Evolutionary conservation across 805 yeast species (phyloP).

Genomic region (Priceomyces medius): DNA sequence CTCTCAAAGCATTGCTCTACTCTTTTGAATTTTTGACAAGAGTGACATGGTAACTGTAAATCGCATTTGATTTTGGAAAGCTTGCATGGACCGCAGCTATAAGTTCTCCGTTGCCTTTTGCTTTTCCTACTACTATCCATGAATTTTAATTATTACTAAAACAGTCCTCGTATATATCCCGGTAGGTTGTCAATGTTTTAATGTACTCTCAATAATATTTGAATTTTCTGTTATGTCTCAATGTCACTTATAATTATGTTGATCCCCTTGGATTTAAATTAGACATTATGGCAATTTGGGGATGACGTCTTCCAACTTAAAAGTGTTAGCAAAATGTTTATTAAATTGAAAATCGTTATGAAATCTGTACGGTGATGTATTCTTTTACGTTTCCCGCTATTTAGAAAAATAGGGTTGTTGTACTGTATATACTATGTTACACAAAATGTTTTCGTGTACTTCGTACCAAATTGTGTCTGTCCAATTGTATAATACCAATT

Average conservation of each 20-base stretch:
- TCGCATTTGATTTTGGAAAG: conserved; percentile 55
- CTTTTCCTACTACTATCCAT: conserved; percentile 9
- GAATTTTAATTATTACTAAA: neutral
- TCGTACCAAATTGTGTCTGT: conserved; percentile 5
- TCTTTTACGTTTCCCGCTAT: no score
- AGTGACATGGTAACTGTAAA: conserved; percentile 45
- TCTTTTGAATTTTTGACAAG: conserved; percentile 41
- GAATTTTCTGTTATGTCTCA: no score
- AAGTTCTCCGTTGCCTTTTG: conserved; percentile 49
- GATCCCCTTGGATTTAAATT: no score
- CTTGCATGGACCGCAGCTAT: conserved; percentile 57
- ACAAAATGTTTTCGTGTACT: neutral
- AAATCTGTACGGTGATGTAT: no score
- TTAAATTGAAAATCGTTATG: no score
- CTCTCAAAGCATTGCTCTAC: conserved; percentile 34
- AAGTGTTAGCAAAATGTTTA: no score
- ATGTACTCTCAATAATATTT: no score
- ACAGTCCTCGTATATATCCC: neutral
- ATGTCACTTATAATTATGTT: no score
- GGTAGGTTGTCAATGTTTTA: no score
- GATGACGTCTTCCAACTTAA: no score
- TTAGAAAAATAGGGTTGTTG: neutral
- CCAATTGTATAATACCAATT: conserved; percentile 13
- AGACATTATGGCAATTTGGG: no score
- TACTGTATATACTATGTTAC: neutral